Base-by-base conservation (phyloP, 176 grass and related monocot species). In the Themeda triandra region DNA sequence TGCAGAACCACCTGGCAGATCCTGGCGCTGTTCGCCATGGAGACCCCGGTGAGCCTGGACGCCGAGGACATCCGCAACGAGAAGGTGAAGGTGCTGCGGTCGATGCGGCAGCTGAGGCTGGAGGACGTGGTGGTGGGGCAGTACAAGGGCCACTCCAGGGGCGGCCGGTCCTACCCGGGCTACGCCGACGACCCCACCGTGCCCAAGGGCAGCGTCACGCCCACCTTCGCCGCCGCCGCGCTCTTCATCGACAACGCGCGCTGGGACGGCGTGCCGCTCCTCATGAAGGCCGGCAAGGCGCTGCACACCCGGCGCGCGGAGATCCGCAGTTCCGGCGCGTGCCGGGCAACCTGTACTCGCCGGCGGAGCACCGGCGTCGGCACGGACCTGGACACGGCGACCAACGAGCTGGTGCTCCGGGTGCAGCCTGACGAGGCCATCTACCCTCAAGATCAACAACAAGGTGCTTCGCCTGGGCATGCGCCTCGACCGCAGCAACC, bases 1-100 rank as follows among this genome's bases (percentile, higher is more conserved):
- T 98, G 92, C 95, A 98, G 84, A 98, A 98, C 83, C 95, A 98
- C 84, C 80, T 98, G 80, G 62, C 95, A 98, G 86, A 98, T 98
- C 69, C 80, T 95, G 67, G 95, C 95, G 8, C 88, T 98, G 58
- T 98, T 98, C 68, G 95, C 95, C 21, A 98, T 98, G 95, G 95
- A 98, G 66, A 98, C 95, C 31, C 95, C 92, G 25, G 95, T 98
- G 44, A 98, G 92, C 73, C 86, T 98, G 7, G 92, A 88, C 62
- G 95, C 91, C 10, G 95, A 98, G 79, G 92, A 98, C 80, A 98
- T 95, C 53, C 95, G 95, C 76, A 98, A 98, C 69, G 95, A 98
- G 87, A 98, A 98, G 91, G 95, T 98, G 45, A 98, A 98, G 54
- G 95, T 98, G 67, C 46, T 95, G 62, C 41, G 92, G 36, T 98